Evolutionary conservation across 768 basidiomycete species (phyloP).

Genomic region (Lentinula aciculospora): DNA sequence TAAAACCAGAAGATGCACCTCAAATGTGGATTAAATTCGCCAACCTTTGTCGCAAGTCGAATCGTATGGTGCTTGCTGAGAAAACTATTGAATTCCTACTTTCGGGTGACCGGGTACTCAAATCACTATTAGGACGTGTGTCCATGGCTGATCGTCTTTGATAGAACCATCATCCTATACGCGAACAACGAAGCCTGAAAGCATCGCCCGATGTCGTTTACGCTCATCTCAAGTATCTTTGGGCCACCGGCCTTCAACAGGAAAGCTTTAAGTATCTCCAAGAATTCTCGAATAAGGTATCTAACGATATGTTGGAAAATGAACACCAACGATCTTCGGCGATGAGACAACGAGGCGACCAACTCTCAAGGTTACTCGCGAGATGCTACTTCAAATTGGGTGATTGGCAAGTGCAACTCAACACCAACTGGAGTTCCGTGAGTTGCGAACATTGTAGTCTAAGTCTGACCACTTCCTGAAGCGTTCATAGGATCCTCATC

Average conservation of each 20-base stretch:
- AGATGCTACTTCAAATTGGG: conserved; percentile 96
- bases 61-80: conserved; percentile 91
- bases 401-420: conserved; percentile 84
- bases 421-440: conserved; percentile 76
- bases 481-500: conserved; percentile 42
- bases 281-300: conserved; percentile 73
- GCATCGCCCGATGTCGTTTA: conserved; percentile 96
- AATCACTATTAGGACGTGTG: not conserved
- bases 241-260: conserved; percentile 78
- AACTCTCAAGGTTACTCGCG: conserved; percentile 83
- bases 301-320: conserved; percentile 63
- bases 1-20: conserved; percentile 90
- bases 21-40: conserved; percentile 99
- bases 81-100: conserved; percentile 94
- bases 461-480: not conserved
- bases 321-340: conserved; percentile 48
- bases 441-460: conserved; percentile 19
- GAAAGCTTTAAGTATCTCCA: conserved; percentile 81
- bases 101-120: conserved; percentile 60
- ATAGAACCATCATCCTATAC: conserved; percentile 41
- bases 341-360: conserved; percentile 51
- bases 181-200: conserved; percentile 53
- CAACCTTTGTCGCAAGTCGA: conserved; percentile 92
- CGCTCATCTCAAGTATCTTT: conserved; percentile 92
- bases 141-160: not conserved